Percentiles rank a stretch among this genome's conserved stretches.
Evolutionary conservation across 495 filamentous ascomycete genomes (phyloP).

Genomic region (Xylaria intraflava): DNA sequence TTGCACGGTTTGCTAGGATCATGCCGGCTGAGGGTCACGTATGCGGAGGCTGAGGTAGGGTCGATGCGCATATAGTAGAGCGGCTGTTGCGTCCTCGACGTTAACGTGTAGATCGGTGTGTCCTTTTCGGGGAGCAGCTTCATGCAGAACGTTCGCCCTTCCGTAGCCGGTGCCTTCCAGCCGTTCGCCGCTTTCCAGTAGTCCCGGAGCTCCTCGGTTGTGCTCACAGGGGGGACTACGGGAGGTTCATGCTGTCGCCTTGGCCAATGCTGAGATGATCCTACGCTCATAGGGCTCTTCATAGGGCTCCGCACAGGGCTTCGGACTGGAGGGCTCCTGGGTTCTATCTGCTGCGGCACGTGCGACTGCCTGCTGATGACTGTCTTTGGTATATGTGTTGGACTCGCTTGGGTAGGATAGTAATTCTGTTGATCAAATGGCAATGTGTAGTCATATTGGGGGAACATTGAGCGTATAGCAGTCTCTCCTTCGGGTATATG

Average conservation of each 20-base stretch:
- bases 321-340: conserved; percentile 20
- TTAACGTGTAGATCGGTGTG: conserved; percentile 47
- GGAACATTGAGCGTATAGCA: conserved; percentile 60
- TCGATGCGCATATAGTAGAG: conserved; percentile 49
- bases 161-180: conserved; percentile 43
- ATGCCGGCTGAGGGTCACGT: conserved; percentile 45
- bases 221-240: conserved; percentile 37
- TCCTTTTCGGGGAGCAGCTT: conserved; percentile 42
- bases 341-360: conserved; percentile 36
- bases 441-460: conserved; percentile 67
- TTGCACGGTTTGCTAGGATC: conserved; percentile 48
- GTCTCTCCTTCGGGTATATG: conserved; percentile 29
- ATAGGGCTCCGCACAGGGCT: conserved; percentile 27
- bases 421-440: conserved; percentile 64
- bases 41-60: conserved; percentile 49
- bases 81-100: conserved; percentile 39
- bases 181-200: conserved; percentile 53
- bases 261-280: conserved; percentile 30
- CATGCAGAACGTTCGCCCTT: conserved; percentile 47
- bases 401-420: conserved; percentile 51
- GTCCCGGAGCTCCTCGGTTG: conserved; percentile 45
- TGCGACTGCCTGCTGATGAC: conserved; percentile 53
- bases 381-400: conserved; percentile 47
- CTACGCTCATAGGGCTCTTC: conserved; percentile 25
- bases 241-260: conserved; percentile 36